phyloP scores from a whole-genome alignment of 345 rosid species.

The Brassica nigra region DNA sequence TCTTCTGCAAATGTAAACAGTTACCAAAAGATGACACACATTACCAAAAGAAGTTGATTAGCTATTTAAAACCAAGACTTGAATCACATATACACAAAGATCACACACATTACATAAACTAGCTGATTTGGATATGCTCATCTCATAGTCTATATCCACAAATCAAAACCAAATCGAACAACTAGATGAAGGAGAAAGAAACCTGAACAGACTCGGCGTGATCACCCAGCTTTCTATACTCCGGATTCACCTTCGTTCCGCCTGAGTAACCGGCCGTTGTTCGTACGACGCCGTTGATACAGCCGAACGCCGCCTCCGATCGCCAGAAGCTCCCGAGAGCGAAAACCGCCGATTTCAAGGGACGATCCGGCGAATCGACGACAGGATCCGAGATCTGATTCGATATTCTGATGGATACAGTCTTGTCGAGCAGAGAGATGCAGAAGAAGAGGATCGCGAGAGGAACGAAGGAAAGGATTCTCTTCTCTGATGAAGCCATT shows the following conservation, averaged over 20 bases:
- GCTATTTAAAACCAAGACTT: too few relatives aligned
- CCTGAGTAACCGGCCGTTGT: slow-evolving; percentile 78
- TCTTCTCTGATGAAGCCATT: slow-evolving; percentile 46
- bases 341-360: slow-evolving; percentile 63
- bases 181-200: background rate
- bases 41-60: too few relatives aligned
- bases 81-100: too few relatives aligned
- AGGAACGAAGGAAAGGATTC: slow-evolving; percentile 11
- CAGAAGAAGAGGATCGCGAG: slow-evolving; percentile 33
- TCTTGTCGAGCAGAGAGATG: slow-evolving; percentile 39
- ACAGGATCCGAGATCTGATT: slow-evolving; percentile 50
- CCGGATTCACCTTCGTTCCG: slow-evolving; percentile 76
- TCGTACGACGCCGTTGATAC: slow-evolving; percentile 76
- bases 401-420: slow-evolving; percentile 58
- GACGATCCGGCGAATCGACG: slow-evolving; percentile 45
- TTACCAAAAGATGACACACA: too few relatives aligned
- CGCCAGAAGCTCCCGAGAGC: slow-evolving; percentile 97
- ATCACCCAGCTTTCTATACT: slow-evolving; percentile 72
- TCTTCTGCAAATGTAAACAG: too few relatives aligned
- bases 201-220: slow-evolving; percentile 95
- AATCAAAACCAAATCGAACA: slow-evolving; percentile 10
- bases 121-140: too few relatives aligned
- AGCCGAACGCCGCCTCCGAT: slow-evolving; percentile 90
- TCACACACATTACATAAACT: too few relatives aligned
- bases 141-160: background rate